These are phyloP conservation scores for Mycena crocata DNA, from an alignment of 768 basidiomycete species.

Conservation along the genomic window DNA sequence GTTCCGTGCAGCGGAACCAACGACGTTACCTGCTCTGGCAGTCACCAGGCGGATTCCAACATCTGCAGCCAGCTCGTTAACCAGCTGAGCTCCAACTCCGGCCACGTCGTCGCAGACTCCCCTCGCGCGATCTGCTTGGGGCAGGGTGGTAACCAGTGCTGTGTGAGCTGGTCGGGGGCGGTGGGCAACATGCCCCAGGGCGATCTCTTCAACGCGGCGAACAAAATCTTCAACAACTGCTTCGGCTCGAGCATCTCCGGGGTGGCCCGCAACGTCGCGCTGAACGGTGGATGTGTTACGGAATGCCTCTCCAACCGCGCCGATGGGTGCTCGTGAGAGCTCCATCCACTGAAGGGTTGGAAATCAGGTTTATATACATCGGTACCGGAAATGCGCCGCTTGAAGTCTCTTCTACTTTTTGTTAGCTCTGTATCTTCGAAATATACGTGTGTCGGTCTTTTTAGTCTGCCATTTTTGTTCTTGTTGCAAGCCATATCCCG, in stretches of 20 bases:
- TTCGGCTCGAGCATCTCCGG: not conserved
- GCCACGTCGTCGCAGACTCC: not conserved
- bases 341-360: too few relatives aligned
- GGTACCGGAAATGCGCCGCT: too few relatives aligned
- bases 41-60: not conserved
- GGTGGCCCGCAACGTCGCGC: too few relatives aligned
- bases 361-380: too few relatives aligned
- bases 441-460: too few relatives aligned
- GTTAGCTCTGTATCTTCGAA: too few relatives aligned
- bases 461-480: too few relatives aligned
- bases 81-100: not conserved
- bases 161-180: not conserved
- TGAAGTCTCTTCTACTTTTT: too few relatives aligned
- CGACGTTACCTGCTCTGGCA: slow-evolving; percentile 6
- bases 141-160: not conserved
- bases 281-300: too few relatives aligned
- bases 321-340: too few relatives aligned
- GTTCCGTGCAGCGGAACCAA: slow-evolving; percentile 3
- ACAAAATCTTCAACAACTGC: not conserved
- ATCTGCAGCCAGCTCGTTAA: slow-evolving; percentile 1
- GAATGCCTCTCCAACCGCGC: too few relatives aligned
- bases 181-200: not conserved
- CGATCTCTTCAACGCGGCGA: not conserved
- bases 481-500: too few relatives aligned
- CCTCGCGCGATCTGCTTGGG: slow-evolving; percentile 6